Evolutionary conservation across 2,329 filamentous ascomycete species (phyloP).

Genomic region (Basipetospora sp.): DNA sequence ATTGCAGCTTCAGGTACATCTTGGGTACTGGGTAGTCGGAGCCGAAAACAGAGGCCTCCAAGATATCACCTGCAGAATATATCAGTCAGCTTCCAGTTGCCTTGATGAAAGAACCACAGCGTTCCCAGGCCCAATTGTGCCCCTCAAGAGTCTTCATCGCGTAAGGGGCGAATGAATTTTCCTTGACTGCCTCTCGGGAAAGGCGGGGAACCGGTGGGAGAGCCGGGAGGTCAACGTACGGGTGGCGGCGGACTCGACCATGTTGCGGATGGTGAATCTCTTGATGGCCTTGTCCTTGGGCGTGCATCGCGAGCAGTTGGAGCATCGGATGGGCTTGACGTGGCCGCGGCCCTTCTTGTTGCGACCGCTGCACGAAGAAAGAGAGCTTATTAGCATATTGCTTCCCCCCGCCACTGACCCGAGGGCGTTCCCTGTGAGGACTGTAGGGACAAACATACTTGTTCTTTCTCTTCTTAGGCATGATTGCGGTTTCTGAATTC

Average conservation of each 20-base stretch:
- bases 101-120: background rate
- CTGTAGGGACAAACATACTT: constrained; percentile 34
- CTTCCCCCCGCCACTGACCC: too few relatives aligned
- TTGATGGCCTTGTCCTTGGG: constrained; percentile 99
- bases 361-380: constrained; percentile 76
- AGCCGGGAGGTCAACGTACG: constrained; percentile 51
- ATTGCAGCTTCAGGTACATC: constrained; percentile 99
- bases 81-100: background rate
- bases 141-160: too few relatives aligned
- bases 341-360: constrained; percentile 99
- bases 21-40: constrained; percentile 98
- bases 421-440: background rate
- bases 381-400: too few relatives aligned
- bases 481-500: constrained; percentile 41
- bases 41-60: constrained; percentile 89
- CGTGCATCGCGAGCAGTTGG: constrained; percentile 66
- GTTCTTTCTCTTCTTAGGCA: constrained; percentile 61
- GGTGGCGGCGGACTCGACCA: constrained; percentile 99
- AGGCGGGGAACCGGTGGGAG: background rate
- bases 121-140: background rate
- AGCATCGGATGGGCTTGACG: constrained; percentile 91
- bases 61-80: constrained; percentile 80
- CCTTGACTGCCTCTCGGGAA: too few relatives aligned
- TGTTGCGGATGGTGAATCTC: constrained; percentile 99
- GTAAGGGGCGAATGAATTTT: too few relatives aligned